phyloP scores from a whole-genome alignment of 805 yeast species.

The Nakazawaea populi region DNA sequence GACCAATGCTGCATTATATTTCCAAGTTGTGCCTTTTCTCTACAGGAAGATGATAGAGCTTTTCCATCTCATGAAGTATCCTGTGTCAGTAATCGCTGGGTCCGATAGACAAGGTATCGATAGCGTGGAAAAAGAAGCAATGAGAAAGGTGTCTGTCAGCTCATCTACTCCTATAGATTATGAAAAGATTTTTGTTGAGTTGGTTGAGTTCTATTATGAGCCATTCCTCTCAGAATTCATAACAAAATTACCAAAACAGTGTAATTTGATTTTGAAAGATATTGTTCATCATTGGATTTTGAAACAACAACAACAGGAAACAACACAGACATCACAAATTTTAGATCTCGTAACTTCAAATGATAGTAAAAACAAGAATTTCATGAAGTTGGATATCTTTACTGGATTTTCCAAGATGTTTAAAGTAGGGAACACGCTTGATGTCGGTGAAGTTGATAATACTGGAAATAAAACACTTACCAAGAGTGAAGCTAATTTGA shows the following conservation, averaged over 20 bases:
- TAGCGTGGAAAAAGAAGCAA: background rate
- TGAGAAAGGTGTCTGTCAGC: background rate
- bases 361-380: slow-evolving; percentile 17
- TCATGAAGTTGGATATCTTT: slow-evolving; percentile 41
- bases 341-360: slow-evolving; percentile 20
- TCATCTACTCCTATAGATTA: slow-evolving; percentile 20
- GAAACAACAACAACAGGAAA: slow-evolving; percentile 28
- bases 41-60: slow-evolving; percentile 20
- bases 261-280: slow-evolving; percentile 21
- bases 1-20: slow-evolving; percentile 27
- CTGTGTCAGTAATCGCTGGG: slow-evolving; percentile 15
- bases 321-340: slow-evolving; percentile 32
- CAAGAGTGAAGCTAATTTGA: slow-evolving; percentile 76
- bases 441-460: slow-evolving; percentile 14
- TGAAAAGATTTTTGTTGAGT: slow-evolving; percentile 20
- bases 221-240: slow-evolving; percentile 27
- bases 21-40: slow-evolving; percentile 29
- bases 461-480: slow-evolving; percentile 33
- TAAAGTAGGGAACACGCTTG: slow-evolving; percentile 25
- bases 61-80: slow-evolving; percentile 20
- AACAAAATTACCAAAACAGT: slow-evolving; percentile 26
- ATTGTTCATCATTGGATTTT: slow-evolving; percentile 34
- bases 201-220: slow-evolving; percentile 29
- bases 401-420: slow-evolving; percentile 63
- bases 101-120: background rate